Conservation (phyloP, 441 rosid species). For the Pelargonium cotyledonis region DNA sequence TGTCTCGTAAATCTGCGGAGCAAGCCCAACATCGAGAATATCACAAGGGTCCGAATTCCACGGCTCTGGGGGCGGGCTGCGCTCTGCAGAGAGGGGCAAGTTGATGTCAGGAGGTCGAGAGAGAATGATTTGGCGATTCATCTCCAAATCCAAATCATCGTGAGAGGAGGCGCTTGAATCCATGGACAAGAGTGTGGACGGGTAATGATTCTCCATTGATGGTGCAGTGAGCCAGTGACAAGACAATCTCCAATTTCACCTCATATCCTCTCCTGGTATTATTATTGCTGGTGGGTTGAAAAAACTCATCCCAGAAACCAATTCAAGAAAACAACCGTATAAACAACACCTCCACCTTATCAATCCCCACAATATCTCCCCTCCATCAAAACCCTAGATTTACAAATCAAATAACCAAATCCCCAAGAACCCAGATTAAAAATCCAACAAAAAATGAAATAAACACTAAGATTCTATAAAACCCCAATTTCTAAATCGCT, state of each 20-base stretch:
- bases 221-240: constrained; percentile 36
- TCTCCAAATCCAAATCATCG: constrained; percentile 69
- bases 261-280: background rate
- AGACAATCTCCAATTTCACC: constrained; percentile 43
- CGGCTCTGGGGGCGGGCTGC: constrained; percentile 47
- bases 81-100: constrained; percentile 67
- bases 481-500: too few species aligned
- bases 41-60: constrained; percentile 67
- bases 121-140: constrained; percentile 46
- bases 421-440: constrained; percentile 13
- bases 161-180: constrained; percentile 57
- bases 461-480: background rate
- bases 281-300: background rate
- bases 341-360: background rate
- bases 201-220: constrained; percentile 79
- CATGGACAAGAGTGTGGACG: constrained; percentile 78
- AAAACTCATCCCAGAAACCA: background rate
- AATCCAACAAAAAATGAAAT: constrained; percentile 2
- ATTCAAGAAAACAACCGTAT: background rate
- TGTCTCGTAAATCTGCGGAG: constrained; percentile 57
- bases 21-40: constrained; percentile 60
- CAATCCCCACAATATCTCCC: constrained; percentile 24
- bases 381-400: constrained; percentile 23
- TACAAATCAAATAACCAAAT: background rate
- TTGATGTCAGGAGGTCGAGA: constrained; percentile 77